phyloP scores from a whole-genome alignment of 2,329 filamentous ascomycete genomes.

The Malbranchea zuffiana region DNA sequence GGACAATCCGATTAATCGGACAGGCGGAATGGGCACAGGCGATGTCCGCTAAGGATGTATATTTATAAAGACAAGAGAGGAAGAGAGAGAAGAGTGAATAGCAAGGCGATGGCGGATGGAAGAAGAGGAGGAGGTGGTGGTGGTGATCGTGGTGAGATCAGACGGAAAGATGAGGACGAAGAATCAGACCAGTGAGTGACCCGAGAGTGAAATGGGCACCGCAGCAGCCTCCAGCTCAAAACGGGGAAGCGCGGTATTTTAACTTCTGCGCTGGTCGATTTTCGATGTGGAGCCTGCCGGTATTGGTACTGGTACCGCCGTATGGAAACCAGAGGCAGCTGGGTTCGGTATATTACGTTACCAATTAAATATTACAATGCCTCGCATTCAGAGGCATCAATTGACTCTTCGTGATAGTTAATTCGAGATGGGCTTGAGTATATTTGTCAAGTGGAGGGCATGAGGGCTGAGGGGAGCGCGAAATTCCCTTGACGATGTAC shows the following conservation, averaged over 20 bases:
- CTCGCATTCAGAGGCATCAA: too few species aligned
- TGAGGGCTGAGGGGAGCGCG: too few species aligned
- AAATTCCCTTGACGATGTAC: too few species aligned
- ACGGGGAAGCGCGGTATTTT: conserved; percentile 4
- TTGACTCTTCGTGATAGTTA: too few species aligned
- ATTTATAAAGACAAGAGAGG: neutral
- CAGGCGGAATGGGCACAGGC: too few species aligned
- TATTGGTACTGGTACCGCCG: conserved; percentile 3
- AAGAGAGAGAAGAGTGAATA: neutral
- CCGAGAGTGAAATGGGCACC: conserved; percentile 1
- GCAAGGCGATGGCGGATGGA: neutral
- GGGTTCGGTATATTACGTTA: too few species aligned
- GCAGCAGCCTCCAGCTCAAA: conserved; percentile 5
- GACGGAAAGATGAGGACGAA: neutral
- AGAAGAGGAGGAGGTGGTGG: neutral
- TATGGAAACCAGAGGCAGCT: too few species aligned
- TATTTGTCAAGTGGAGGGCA: too few species aligned
- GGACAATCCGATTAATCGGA: too few species aligned
- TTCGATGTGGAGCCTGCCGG: conserved; percentile 5
- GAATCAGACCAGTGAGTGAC: conserved; percentile 2
- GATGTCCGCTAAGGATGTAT: too few species aligned
- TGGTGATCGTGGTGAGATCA: neutral
- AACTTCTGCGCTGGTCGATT: neutral
- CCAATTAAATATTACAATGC: too few species aligned
- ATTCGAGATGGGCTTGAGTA: too few species aligned